phyloP scores from a whole-genome alignment of 768 basidiomycete genomes.

The Mycena capillaripes region DNA sequence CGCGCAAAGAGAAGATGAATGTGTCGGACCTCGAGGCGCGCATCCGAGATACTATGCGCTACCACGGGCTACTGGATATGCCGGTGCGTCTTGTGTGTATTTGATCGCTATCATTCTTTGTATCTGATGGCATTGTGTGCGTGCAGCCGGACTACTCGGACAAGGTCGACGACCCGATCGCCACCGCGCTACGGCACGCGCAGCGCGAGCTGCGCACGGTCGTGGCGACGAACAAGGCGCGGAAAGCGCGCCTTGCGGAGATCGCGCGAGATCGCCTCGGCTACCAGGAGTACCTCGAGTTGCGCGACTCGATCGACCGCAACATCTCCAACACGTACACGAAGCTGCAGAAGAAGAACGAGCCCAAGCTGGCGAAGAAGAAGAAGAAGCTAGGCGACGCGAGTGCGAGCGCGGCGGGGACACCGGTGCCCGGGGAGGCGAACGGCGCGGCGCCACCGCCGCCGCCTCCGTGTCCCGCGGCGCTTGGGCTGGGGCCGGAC shows the following conservation, averaged over 20 bases:
- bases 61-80: conserved; percentile 76
- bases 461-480: conserved; percentile 78
- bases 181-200: conserved; percentile 89
- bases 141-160: conserved; percentile 79
- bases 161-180: conserved; percentile 94
- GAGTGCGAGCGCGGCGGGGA: conserved; percentile 42
- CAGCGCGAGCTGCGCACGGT: conserved; percentile 87
- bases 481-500: conserved; percentile 77
- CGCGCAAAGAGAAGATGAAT: conserved; percentile 80
- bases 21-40: conserved; percentile 85
- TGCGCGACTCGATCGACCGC: conserved; percentile 89
- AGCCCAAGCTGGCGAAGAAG: conserved; percentile 82
- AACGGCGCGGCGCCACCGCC: conserved; percentile 50
- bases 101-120: neutral
- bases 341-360: conserved; percentile 88
- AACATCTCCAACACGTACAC: conserved; percentile 81
- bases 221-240: conserved; percentile 85
- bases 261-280: conserved; percentile 91
- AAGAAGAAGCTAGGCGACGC: conserved; percentile 68
- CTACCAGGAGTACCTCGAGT: conserved; percentile 91
- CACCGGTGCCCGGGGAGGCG: conserved; percentile 37
- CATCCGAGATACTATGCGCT: conserved; percentile 82
- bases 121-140: conserved; percentile 8
- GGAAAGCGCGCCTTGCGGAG: conserved; percentile 77
- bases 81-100: conserved; percentile 65